Percentiles rank a stretch among this genome's conserved stretches.
Evolutionary conservation across 2,329 filamentous ascomycete genomes (phyloP).

Genomic region (Byssochlamys sp.): DNA sequence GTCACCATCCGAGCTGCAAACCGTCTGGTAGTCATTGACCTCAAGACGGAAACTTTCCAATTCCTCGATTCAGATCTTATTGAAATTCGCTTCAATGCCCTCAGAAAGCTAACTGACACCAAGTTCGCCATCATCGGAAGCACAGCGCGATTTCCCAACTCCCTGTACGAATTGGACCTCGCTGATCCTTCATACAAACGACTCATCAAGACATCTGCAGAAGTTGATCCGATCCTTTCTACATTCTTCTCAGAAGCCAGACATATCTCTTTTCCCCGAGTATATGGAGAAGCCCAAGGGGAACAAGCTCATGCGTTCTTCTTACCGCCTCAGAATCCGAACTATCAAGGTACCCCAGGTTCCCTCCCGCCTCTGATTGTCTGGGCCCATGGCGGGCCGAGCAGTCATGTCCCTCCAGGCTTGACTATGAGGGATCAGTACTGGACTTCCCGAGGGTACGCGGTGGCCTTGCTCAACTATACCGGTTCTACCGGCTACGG

Average conservation of each 20-base stretch:
- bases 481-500: conserved; percentile 46
- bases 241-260: conserved; percentile 32
- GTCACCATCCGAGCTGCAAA: conserved; percentile 24
- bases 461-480: conserved; percentile 44
- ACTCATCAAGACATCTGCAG: background rate
- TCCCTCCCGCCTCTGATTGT: conserved; percentile 43
- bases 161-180: conserved; percentile 1
- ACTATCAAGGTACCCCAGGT: conserved; percentile 29
- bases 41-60: conserved; percentile 22
- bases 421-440: conserved; percentile 42
- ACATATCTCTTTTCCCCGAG: conserved; percentile 26
- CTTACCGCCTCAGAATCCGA: conserved; percentile 41
- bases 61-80: conserved; percentile 23
- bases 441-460: conserved; percentile 47
- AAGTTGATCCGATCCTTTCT: conserved; percentile 2
- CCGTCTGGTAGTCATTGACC: conserved; percentile 31
- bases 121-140: conserved; percentile 32
- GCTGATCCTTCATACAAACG: background rate
- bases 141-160: background rate
- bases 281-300: conserved; percentile 14
- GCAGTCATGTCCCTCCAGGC: conserved; percentile 33
- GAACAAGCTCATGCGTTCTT: conserved; percentile 38
- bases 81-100: conserved; percentile 25
- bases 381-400: conserved; percentile 46
- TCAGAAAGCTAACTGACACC: conserved; percentile 27